Evolutionary conservation across 2,329 filamentous ascomycete genomes (phyloP), one percentile per base, ranked within the genome.

Genomic region (Neocucurbitaria cava): DNA sequence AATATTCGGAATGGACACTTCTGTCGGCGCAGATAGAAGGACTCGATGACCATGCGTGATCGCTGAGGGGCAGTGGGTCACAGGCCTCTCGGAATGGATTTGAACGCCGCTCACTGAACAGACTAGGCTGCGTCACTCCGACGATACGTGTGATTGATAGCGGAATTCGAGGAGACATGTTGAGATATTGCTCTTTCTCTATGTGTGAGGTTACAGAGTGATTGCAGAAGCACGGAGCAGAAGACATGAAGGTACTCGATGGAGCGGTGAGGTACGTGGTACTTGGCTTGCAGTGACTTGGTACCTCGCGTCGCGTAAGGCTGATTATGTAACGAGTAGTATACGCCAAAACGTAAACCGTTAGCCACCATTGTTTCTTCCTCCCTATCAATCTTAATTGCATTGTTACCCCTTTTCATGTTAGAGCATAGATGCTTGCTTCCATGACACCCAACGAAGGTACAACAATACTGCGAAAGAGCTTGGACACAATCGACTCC

Each of bases 261-360:
- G 9, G 23, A 45, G 61, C 58, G 62, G 55, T 62, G 57, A 56
- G 47, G 36, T 36, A 46, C 45, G 18, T 42, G 43, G 58, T 39
- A 41, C 47, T 33, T 42, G 26, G 15, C 40, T 46, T 26, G 36
- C 38, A n/a, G 44, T 40, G 48, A n/a, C n/a, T 43, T 24, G 31
- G 24, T 33, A 42, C 20, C 20, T 28, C 48, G 44, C 24, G 49
- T 58, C 46, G 52, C 46, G 44, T 44, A 52, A 38, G 52, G 46
- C 46, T 52, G 65, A 63, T 67, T 69, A 69, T 45, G 61, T 67
- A 68, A 59, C 58, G 61, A 62, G 60, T 61, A 63, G 64, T 65
- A 65, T 61, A 66, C 51, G 28, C 36, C 41, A 26, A 13, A 10
- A 43, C 24, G 24, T 23, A 10, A 49, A 17, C 31, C 49, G 17